A percentile compares a stretch with the other conserved stretches of the same genome.
phyloP scores from a whole-genome alignment of 2,329 filamentous ascomycete species.

The Penicillium rolfsii region DNA sequence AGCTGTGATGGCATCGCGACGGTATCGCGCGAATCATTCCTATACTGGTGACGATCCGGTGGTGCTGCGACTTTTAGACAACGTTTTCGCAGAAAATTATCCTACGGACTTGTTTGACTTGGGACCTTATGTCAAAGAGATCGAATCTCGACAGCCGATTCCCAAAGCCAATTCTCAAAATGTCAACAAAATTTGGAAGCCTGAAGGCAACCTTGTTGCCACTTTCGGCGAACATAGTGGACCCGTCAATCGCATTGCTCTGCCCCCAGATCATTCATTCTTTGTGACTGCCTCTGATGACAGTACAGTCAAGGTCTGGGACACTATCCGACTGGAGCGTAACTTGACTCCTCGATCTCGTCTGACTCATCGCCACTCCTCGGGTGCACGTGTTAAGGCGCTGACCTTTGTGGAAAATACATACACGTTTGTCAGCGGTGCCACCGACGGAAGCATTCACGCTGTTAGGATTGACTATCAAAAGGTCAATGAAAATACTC shows the following conservation, averaged over 20 bases:
- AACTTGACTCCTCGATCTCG: constrained; percentile 87
- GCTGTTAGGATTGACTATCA: constrained; percentile 80
- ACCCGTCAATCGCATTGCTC: constrained; percentile 77
- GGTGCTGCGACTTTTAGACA: constrained; percentile 70
- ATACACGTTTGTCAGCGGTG: constrained; percentile 89
- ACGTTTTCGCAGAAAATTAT: constrained; percentile 74
- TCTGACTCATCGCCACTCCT: constrained; percentile 77
- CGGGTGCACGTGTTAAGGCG: constrained; percentile 73
- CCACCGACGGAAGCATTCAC: constrained; percentile 85
- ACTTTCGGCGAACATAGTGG: constrained; percentile 86
- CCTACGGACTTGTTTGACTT: constrained; percentile 65
- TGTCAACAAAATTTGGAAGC: constrained; percentile 72
- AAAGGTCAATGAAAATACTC: constrained; percentile 60
- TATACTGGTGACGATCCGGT: constrained; percentile 77
- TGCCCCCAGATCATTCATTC: constrained; percentile 88
- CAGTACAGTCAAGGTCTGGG: constrained; percentile 89
- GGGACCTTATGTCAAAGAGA: constrained; percentile 76
- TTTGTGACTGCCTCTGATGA: constrained; percentile 94
- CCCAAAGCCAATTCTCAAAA: constrained; percentile 58
- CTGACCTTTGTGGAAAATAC: constrained; percentile 92
- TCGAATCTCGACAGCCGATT: constrained; percentile 59
- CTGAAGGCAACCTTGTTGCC: constrained; percentile 79
- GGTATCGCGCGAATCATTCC: constrained; percentile 71
- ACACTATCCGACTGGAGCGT: constrained; percentile 83
- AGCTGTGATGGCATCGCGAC: constrained; percentile 36